These are phyloP conservation scores for Brassica juncea DNA, from an alignment of 345 rosid species.

Conservation along the genomic window DNA sequence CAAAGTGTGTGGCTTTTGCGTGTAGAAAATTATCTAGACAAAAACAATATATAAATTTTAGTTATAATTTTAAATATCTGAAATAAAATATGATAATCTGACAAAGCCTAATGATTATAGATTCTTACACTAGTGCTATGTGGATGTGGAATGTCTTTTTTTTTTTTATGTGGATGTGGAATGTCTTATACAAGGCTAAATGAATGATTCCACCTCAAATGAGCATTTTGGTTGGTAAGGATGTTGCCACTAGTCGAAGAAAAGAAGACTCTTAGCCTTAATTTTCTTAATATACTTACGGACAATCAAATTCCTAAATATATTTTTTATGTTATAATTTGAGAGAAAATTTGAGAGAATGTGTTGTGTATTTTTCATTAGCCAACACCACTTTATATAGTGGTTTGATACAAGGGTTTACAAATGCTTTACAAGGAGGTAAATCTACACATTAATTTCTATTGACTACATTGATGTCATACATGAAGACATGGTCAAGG, in stretches of 20 bases:
- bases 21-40: conserved; percentile 13
- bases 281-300: neutral
- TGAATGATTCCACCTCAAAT: neutral
- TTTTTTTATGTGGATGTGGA: neutral
- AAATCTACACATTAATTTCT: too few relatives aligned
- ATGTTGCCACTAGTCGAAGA: neutral
- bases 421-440: too few relatives aligned
- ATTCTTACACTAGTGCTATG: neutral
- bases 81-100: neutral
- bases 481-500: too few relatives aligned
- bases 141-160: neutral
- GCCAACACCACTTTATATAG: too few relatives aligned
- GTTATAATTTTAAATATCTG: neutral
- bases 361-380: too few relatives aligned
- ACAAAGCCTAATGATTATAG: neutral
- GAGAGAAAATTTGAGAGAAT: too few relatives aligned
- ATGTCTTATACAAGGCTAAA: neutral
- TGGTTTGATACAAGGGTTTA: too few relatives aligned
- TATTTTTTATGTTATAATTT: too few relatives aligned
- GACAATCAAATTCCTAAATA: too few relatives aligned
- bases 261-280: neutral
- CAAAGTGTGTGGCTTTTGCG: conserved; percentile 31
- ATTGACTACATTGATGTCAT: too few relatives aligned
- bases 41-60: neutral
- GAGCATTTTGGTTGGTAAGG: neutral